Percentiles rank a stretch among this genome's conserved stretches.
Conservation (phyloP, 2,329 filamentous ascomycete genomes). For the Ophiostoma ips region DNA sequence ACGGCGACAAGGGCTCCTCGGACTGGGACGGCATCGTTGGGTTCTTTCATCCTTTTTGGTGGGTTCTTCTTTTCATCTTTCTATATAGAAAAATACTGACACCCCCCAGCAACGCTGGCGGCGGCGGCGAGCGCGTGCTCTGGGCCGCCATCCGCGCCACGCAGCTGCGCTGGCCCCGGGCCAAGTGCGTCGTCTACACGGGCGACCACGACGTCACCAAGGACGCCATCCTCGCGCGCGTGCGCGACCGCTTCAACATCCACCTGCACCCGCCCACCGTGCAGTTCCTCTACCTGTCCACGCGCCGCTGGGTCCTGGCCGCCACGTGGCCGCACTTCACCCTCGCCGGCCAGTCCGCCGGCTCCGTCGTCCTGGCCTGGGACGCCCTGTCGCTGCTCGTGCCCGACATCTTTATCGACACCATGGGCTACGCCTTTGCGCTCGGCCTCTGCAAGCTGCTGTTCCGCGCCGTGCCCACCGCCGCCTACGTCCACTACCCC, state of each 20-base stretch:
- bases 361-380: constrained; percentile 75
- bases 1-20: constrained; percentile 29
- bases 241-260: constrained; percentile 86
- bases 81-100: constrained; percentile 8
- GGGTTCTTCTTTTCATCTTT: constrained; percentile 17
- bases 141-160: constrained; percentile 92
- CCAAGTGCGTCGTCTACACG: constrained; percentile 86
- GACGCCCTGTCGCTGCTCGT: constrained; percentile 87
- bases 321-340: constrained; percentile 88
- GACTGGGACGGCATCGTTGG: constrained; percentile 78
- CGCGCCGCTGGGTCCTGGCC: constrained; percentile 71
- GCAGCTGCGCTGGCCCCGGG: constrained; percentile 75
- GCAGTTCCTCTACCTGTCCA: constrained; percentile 81
- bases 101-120: constrained; percentile 67
- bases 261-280: constrained; percentile 69
- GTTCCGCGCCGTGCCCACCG: constrained; percentile 69
- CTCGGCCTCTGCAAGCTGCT: constrained; percentile 70
- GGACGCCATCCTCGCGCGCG: constrained; percentile 59
- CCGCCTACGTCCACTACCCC: constrained; percentile 92
- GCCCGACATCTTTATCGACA: constrained; percentile 90
- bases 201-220: constrained; percentile 86
- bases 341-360: constrained; percentile 82
- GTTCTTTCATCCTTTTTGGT: constrained; percentile 98
- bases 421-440: constrained; percentile 93
- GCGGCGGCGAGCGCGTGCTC: constrained; percentile 86